Conservation (phyloP, 441 rosid species). For the Arabidopsis lyrata region DNA sequence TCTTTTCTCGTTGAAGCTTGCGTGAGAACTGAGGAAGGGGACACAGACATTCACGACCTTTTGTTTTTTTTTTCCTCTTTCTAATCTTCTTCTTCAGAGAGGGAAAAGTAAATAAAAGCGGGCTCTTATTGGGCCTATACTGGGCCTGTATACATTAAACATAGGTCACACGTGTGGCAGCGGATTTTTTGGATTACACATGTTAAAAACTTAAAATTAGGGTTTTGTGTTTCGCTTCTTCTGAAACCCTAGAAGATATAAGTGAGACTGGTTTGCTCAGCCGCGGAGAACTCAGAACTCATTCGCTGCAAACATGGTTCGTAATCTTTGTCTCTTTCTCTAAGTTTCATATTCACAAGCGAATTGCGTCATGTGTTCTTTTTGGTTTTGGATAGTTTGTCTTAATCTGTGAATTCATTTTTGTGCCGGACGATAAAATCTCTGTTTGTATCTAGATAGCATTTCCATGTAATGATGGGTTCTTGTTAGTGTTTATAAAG, state of each 20-base stretch:
- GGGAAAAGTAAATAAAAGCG: constrained; percentile 27
- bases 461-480: background rate
- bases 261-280: constrained; percentile 7
- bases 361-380: background rate
- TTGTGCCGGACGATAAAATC: background rate
- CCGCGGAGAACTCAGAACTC: constrained; percentile 25
- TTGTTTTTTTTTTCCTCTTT: constrained; percentile 7
- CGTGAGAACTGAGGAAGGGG: constrained; percentile 40
- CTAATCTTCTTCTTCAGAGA: constrained; percentile 30
- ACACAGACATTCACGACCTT: constrained; percentile 37
- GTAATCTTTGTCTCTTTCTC: constrained; percentile 12
- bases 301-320: constrained; percentile 34
- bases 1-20: constrained; percentile 36
- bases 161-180: constrained; percentile 13
- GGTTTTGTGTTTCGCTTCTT: background rate
- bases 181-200: background rate
- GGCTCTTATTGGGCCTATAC: constrained; percentile 6
- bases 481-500: background rate
- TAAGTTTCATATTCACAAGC: background rate
- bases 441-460: background rate
- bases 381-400: background rate
- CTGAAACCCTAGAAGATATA: background rate
- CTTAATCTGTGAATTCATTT: constrained; percentile 9
- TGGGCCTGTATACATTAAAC: background rate
- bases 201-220: constrained; percentile 7